Evolutionary conservation across 768 basidiomycete species (phyloP).

Genomic region (Pulveroboletus sp.): DNA sequence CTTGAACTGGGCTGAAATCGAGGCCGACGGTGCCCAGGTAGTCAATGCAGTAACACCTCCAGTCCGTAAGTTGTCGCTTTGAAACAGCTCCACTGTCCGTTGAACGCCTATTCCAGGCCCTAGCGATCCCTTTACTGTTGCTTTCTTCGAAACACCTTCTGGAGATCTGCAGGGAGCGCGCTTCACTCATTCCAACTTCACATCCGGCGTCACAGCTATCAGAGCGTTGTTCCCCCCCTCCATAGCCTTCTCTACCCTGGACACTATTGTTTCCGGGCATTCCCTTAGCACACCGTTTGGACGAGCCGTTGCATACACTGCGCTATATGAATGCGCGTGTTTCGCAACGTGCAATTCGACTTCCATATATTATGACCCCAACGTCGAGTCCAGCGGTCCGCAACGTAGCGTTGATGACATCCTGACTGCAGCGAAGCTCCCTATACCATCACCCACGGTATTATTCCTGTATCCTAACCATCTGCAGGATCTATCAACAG

Average conservation of each 20-base stretch:
- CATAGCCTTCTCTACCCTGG: slow-evolving; percentile 61
- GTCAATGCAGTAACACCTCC: slow-evolving; percentile 40
- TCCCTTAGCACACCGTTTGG: slow-evolving; percentile 75
- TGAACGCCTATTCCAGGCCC: slow-evolving; percentile 25
- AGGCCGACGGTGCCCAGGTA: slow-evolving; percentile 56
- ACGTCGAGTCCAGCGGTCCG: slow-evolving; percentile 1
- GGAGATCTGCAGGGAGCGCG: slow-evolving; percentile 58
- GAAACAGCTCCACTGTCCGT: background rate
- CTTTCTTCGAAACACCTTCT: slow-evolving; percentile 53
- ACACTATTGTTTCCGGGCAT: slow-evolving; percentile 75
- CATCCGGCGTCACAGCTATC: slow-evolving; percentile 81
- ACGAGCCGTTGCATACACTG: slow-evolving; percentile 72
- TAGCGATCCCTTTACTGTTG: slow-evolving; percentile 61
- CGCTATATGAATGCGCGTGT: slow-evolving; percentile 69
- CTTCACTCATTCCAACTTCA: slow-evolving; percentile 80
- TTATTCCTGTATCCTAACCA: slow-evolving; percentile 70
- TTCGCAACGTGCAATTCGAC: slow-evolving; percentile 64
- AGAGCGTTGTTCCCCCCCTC: slow-evolving; percentile 73
- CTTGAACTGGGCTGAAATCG: slow-evolving; percentile 64
- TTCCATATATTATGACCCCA: slow-evolving; percentile 41
- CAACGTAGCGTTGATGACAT: slow-evolving; percentile 45
- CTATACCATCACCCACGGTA: slow-evolving; percentile 73
- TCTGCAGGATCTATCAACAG: slow-evolving; percentile 47
- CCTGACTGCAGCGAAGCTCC: slow-evolving; percentile 43
- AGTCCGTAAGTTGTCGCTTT: slow-evolving; percentile 45